phyloP scores from a whole-genome alignment of 768 basidiomycete species.

The Asterophora lycoperdoides region DNA sequence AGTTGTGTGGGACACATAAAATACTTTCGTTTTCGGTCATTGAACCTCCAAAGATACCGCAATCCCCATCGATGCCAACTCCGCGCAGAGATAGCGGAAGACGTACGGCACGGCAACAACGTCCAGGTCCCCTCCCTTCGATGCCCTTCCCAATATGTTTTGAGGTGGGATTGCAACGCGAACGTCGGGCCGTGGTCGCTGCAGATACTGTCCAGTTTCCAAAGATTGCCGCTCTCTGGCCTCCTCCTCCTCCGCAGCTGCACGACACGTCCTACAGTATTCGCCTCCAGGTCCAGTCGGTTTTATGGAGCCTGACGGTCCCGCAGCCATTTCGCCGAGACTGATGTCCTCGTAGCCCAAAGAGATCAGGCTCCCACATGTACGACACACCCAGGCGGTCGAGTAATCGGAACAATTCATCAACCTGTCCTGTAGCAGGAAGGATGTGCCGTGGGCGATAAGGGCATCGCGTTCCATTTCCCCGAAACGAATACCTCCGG shows the following conservation, averaged over 20 bases:
- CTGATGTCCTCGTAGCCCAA: conserved; percentile 91
- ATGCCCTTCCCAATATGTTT: conserved; percentile 55
- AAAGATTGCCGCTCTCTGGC: conserved; percentile 56
- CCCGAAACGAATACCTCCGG: conserved; percentile 98
- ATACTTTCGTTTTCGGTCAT: conserved; percentile 27
- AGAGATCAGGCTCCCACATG: conserved; percentile 92
- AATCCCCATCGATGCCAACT: conserved; percentile 98
- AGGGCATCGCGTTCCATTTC: conserved; percentile 99
- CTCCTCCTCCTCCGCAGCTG: conserved; percentile 59
- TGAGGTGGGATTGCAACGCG: conserved; percentile 62
- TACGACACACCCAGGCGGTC: conserved; percentile 97
- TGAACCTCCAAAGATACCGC: conserved; percentile 78
- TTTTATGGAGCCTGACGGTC: conserved; percentile 45
- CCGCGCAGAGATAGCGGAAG: conserved; percentile 90
- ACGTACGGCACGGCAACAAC: conserved; percentile 95
- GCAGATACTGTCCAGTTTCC: conserved; percentile 49
- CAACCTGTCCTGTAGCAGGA: conserved; percentile 94
- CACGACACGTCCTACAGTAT: conserved; percentile 93
- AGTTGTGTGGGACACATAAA: too few relatives aligned
- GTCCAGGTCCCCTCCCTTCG: conserved; percentile 82
- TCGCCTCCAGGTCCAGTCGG: conserved; percentile 79
- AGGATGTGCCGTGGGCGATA: conserved; percentile 97
- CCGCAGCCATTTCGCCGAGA: conserved; percentile 59
- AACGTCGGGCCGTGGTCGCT: conserved; percentile 46
- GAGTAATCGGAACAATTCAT: conserved; percentile 99